phyloP scores from a whole-genome alignment of 1,139 yeast genomes.

The Yamadazyma aaseri region DNA sequence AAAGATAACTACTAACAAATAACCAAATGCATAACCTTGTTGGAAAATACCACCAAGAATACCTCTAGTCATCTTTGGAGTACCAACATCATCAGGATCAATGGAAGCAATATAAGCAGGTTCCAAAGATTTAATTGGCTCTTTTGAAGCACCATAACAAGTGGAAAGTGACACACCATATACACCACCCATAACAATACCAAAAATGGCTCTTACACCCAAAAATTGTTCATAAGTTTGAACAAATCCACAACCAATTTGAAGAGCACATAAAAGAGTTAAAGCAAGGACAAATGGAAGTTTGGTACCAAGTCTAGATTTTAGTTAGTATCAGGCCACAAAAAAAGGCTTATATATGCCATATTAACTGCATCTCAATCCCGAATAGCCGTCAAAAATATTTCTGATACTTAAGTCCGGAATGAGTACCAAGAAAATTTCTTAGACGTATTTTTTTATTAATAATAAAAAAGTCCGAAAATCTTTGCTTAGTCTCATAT shows the following conservation, averaged over 20 bases:
- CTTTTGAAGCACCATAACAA: conserved; percentile 36
- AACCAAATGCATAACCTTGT: conserved; percentile 47
- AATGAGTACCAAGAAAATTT: too few species aligned
- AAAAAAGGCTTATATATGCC: too few species aligned
- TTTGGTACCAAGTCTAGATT: conserved; percentile 28
- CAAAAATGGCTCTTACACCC: conserved; percentile 41
- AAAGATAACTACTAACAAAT: conserved; percentile 41
- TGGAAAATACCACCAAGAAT: conserved; percentile 42
- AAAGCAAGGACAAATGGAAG: conserved; percentile 38
- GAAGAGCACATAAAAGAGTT: conserved; percentile 30
- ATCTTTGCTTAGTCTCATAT: too few species aligned
- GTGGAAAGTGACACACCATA: conserved; percentile 41
- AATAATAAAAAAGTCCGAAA: conserved; percentile 2
- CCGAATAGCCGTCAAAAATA: not conserved
- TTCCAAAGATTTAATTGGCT: conserved; percentile 10
- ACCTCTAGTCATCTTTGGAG: conserved; percentile 38
- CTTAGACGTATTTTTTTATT: too few species aligned
- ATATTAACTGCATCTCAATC: too few species aligned
- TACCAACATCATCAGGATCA: conserved; percentile 19
- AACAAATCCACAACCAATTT: conserved; percentile 43
- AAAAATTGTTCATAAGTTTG: conserved; percentile 36
- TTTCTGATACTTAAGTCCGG: not conserved
- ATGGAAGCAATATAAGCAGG: conserved; percentile 9
- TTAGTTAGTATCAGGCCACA: conserved; percentile 11
- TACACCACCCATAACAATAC: conserved; percentile 45